These are phyloP conservation scores for Metarhizium humberi DNA, from an alignment of 2,329 filamentous ascomycete genomes.

Conservation along the genomic window DNA sequence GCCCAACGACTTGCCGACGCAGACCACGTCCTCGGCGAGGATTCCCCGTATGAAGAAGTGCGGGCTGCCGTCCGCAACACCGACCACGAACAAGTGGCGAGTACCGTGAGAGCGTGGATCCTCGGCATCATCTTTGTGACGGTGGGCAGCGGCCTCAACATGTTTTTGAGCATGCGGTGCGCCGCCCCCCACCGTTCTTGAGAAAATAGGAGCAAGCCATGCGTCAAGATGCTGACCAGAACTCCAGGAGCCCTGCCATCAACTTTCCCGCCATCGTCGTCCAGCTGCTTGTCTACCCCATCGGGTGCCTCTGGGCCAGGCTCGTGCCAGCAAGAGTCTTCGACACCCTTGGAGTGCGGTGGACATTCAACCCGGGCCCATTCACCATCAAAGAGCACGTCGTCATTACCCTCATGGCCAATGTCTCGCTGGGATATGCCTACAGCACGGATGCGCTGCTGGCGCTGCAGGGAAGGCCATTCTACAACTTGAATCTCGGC, in stretches of 20 bases:
- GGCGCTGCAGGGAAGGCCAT: slow-evolving; percentile 18
- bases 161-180: slow-evolving; percentile 33
- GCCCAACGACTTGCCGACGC: slow-evolving; percentile 14
- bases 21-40: slow-evolving; percentile 20
- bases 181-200: no score
- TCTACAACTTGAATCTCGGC: no score
- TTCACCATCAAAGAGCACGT: no score
- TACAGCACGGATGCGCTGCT: slow-evolving; percentile 32
- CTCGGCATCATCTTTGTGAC: slow-evolving; percentile 33
- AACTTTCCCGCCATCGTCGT: slow-evolving; percentile 28
- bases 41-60: slow-evolving; percentile 9
- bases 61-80: slow-evolving; percentile 16
- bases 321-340: slow-evolving; percentile 30
- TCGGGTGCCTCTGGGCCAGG: not conserved
- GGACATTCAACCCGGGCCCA: slow-evolving; percentile 17
- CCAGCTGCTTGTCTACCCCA: slow-evolving; percentile 27
- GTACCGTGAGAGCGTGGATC: slow-evolving; percentile 32
- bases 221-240: no score
- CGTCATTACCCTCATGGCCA: no score
- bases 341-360: slow-evolving; percentile 30
- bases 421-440: no score
- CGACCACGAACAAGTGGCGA: slow-evolving; percentile 23
- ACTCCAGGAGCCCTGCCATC: slow-evolving; percentile 13
- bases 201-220: no score
- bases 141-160: slow-evolving; percentile 33